Conservation (phyloP, 257 asterid genomes). For the Solanum etuberosum region DNA sequence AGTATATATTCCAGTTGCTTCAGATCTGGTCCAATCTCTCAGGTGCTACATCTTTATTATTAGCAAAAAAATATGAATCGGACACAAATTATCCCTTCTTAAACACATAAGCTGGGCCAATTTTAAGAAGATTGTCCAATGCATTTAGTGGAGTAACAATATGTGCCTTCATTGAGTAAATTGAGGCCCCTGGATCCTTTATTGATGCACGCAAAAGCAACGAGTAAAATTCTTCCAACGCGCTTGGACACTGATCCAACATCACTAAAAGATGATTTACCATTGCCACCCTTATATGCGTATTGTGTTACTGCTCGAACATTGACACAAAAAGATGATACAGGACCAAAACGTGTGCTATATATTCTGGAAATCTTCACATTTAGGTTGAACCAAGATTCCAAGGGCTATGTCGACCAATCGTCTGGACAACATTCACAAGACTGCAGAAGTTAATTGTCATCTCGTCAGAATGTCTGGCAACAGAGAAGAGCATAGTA, state of each 20-base stretch:
- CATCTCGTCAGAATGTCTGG: too few species aligned
- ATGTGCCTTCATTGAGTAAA: conserved; percentile 50
- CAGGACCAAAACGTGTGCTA: conserved; percentile 72
- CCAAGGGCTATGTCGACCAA: too few species aligned
- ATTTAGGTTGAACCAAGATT: conserved; percentile 26
- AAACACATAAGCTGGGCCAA: conserved; percentile 67
- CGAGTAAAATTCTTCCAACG: conserved; percentile 88
- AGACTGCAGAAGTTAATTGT: too few species aligned
- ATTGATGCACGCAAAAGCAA: conserved; percentile 72
- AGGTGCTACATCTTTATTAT: conserved; percentile 23
- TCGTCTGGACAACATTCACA: too few species aligned
- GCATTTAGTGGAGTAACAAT: conserved; percentile 49
- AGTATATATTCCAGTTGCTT: conserved; percentile 58
- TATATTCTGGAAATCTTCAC: conserved; percentile 64
- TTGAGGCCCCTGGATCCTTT: conserved; percentile 40
- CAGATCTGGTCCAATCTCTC: conserved; percentile 35
- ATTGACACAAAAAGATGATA: conserved; percentile 74
- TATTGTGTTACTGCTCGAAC: conserved; percentile 95
- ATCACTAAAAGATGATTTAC: conserved; percentile 45
- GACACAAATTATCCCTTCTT: conserved; percentile 76
- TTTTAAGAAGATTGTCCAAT: conserved; percentile 67
- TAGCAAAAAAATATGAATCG: conserved; percentile 36
- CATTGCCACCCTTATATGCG: conserved; percentile 77
- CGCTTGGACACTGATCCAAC: conserved; percentile 84
- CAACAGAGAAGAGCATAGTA: too few species aligned